Percentiles rank a stretch among this genome's conserved stretches.
phyloP scores from a whole-genome alignment of 106 monocot genomes.

The Vanilla planifolia region DNA sequence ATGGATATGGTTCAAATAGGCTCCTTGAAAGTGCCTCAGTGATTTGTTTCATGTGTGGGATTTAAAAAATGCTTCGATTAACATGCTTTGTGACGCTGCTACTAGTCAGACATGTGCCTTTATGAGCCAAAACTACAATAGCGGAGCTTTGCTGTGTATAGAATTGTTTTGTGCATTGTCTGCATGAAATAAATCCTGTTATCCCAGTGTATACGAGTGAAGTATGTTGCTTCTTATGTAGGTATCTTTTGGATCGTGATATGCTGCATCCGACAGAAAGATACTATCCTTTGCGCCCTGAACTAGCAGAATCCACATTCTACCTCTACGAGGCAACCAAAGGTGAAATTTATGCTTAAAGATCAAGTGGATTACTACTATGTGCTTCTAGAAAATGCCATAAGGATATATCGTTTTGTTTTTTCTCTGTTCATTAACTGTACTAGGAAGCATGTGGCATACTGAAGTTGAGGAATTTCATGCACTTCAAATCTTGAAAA shows the following conservation, averaged over 20 bases:
- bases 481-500: background rate
- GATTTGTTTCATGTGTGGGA: no score
- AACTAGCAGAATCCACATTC: constrained; percentile 92
- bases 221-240: no score
- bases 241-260: constrained; percentile 74
- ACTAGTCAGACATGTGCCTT: no score
- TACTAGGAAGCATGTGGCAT: background rate
- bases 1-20: no score
- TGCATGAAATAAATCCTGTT: no score
- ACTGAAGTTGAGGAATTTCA: background rate
- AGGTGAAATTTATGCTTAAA: constrained; percentile 29
- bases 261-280: constrained; percentile 93
- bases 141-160: no score
- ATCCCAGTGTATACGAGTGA: no score
- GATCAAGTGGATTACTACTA: background rate
- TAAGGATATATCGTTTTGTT: background rate
- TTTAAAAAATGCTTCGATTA: no score
- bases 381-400: background rate
- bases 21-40: no score
- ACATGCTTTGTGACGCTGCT: no score
- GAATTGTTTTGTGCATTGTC: no score
- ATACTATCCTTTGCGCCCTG: constrained; percentile 94
- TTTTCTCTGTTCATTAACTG: background rate
- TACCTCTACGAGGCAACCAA: constrained; percentile 89
- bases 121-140: no score